Conservation (phyloP, 2,329 filamentous ascomycete species). For the Aspergillus oerlinghausenensis region DNA sequence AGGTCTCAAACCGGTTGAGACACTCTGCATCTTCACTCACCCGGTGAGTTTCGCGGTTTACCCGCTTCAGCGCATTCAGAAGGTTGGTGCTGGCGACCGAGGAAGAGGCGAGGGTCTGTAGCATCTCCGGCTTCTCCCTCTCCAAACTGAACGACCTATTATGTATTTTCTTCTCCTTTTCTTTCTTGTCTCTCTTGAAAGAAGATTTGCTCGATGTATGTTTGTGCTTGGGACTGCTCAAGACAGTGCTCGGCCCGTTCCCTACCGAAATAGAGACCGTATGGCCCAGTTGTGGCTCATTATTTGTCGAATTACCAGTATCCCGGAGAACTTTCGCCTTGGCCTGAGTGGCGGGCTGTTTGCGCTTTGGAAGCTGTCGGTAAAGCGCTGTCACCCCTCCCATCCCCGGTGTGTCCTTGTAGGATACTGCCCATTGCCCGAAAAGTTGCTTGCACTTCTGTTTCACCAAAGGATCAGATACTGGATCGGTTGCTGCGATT, state of each 20-base stretch:
- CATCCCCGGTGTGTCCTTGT: slow-evolving; percentile 75
- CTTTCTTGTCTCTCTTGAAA: slow-evolving; percentile 38
- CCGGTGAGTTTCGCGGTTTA: slow-evolving; percentile 82
- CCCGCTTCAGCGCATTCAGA: slow-evolving; percentile 77
- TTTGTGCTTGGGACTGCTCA: slow-evolving; percentile 33
- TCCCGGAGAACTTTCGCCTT: slow-evolving; percentile 80
- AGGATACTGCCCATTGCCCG: slow-evolving; percentile 76
- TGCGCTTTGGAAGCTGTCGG: slow-evolving; percentile 61
- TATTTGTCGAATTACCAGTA: slow-evolving; percentile 51
- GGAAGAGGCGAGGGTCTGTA: slow-evolving; percentile 81
- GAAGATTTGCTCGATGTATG: slow-evolving; percentile 34
- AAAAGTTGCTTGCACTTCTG: slow-evolving; percentile 86
- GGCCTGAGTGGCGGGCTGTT: slow-evolving; percentile 69
- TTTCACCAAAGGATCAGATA: slow-evolving; percentile 80
- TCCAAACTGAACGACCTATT: slow-evolving; percentile 72
- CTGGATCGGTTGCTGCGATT: slow-evolving; percentile 76
- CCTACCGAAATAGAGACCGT: slow-evolving; percentile 36
- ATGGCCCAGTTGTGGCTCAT: slow-evolving; percentile 35
- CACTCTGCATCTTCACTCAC: slow-evolving; percentile 80
- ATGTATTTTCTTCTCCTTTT: slow-evolving; percentile 52
- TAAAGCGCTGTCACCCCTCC: slow-evolving; percentile 76
- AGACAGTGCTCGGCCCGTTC: slow-evolving; percentile 34
- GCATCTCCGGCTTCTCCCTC: slow-evolving; percentile 80
- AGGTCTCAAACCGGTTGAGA: slow-evolving; percentile 73
- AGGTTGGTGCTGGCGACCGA: slow-evolving; percentile 90